Evolutionary conservation across 768 basidiomycete species (phyloP).

Genomic region (Crepidotus variabilis): DNA sequence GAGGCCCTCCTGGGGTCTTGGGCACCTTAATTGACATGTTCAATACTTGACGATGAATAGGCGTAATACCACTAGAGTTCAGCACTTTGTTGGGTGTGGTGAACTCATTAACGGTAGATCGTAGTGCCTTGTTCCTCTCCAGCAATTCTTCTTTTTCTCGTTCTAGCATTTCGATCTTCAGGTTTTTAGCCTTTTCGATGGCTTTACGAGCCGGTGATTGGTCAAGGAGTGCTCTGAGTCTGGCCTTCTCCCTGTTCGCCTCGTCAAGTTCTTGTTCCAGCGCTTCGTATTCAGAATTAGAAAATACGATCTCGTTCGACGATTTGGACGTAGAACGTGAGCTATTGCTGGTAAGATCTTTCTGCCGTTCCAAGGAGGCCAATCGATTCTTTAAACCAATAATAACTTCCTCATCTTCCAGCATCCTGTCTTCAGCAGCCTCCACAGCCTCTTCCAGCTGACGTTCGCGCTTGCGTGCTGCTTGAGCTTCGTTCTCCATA

Average conservation of each 20-base stretch:
- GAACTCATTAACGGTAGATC: slow-evolving; percentile 47
- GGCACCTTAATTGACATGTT: slow-evolving; percentile 67
- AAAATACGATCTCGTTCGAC: slow-evolving; percentile 28
- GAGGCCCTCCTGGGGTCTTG: slow-evolving; percentile 74
- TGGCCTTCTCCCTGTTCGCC: slow-evolving; percentile 72
- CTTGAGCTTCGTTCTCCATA: slow-evolving; percentile 48
- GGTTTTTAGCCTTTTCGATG: slow-evolving; percentile 72
- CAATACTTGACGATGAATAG: slow-evolving; percentile 69
- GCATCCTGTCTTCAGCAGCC: slow-evolving; percentile 70
- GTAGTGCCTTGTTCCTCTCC: slow-evolving; percentile 62
- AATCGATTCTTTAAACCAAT: slow-evolving; percentile 49
- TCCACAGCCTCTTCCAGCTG: slow-evolving; percentile 78
- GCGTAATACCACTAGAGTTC: slow-evolving; percentile 64
- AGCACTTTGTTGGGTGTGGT: slow-evolving; percentile 54
- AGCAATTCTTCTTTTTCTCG: slow-evolving; percentile 72
- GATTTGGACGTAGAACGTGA: slow-evolving; percentile 22
- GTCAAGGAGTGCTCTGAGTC: slow-evolving; percentile 58
- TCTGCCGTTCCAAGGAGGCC: slow-evolving; percentile 44
- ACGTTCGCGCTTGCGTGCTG: slow-evolving; percentile 49
- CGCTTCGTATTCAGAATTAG: slow-evolving; percentile 55
- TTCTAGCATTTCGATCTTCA: slow-evolving; percentile 72
- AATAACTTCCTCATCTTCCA: slow-evolving; percentile 52
- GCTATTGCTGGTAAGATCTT: slow-evolving; percentile 20
- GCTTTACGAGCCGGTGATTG: slow-evolving; percentile 77
- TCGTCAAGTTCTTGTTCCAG: slow-evolving; percentile 76